Evolutionary conservation across 495 filamentous ascomycete genomes (phyloP).

Genomic region (Pseudoneurospora amorphoporcata): DNA sequence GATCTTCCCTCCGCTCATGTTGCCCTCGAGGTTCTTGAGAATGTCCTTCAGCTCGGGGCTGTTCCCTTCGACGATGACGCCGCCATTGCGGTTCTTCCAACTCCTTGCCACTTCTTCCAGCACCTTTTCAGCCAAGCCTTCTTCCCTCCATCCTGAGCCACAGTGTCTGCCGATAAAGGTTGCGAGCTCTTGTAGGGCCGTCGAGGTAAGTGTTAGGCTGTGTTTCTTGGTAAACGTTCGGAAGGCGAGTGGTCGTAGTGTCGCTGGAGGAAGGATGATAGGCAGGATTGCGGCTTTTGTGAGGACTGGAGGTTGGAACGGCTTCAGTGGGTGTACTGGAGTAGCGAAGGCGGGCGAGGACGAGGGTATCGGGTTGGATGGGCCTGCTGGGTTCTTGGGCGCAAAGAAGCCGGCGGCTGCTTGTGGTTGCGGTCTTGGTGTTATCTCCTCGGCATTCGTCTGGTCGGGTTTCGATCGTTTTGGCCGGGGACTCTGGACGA

Average conservation of each 20-base stretch:
- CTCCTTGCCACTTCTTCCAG: slow-evolving; percentile 80
- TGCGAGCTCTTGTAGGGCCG: slow-evolving; percentile 73
- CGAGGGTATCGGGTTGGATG: slow-evolving; percentile 54
- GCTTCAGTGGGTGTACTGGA: slow-evolving; percentile 60
- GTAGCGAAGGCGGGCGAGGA: slow-evolving; percentile 86
- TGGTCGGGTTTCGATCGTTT: slow-evolving; percentile 4
- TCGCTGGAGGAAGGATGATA: slow-evolving; percentile 76
- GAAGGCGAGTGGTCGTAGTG: slow-evolving; percentile 83
- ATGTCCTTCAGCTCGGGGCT: slow-evolving; percentile 70
- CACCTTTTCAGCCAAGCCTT: slow-evolving; percentile 83
- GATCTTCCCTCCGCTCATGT: slow-evolving; percentile 73
- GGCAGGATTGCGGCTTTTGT: slow-evolving; percentile 71
- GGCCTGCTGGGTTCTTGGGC: slow-evolving; percentile 21
- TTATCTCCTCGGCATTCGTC: slow-evolving; percentile 12
- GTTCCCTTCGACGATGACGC: slow-evolving; percentile 79
- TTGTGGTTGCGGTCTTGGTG: slow-evolving; percentile 18
- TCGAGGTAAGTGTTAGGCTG: slow-evolving; percentile 83
- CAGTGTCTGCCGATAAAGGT: slow-evolving; percentile 87
- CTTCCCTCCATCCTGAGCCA: slow-evolving; percentile 92
- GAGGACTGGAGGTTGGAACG: slow-evolving; percentile 40
- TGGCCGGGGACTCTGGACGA: slow-evolving; percentile 18
- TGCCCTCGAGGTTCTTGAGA: slow-evolving; percentile 67
- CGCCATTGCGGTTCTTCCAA: slow-evolving; percentile 78
- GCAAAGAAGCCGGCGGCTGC: slow-evolving; percentile 27
- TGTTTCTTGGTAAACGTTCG: slow-evolving; percentile 97